Evolutionary conservation across 2,329 filamentous ascomycete genomes (phyloP), one percentile per base, ranked within the genome.

Genomic region (Beauveria pseudobassiana): DNA sequence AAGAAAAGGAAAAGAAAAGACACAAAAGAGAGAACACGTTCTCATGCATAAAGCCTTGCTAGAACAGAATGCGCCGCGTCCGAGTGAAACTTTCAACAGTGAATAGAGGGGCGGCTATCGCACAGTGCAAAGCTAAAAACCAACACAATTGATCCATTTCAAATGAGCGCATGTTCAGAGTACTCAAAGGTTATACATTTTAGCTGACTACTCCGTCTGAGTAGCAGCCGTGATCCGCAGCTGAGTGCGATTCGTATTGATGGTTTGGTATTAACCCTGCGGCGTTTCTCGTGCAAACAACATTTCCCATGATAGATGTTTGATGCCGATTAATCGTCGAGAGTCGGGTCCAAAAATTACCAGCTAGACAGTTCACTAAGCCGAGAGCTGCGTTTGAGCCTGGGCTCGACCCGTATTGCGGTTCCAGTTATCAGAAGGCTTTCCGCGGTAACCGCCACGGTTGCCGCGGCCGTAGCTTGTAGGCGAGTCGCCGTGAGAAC

Each of bases 391-490:
- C 18, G 68, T 63, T 34, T 67, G 66, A 34, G 59, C 43, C 18
- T 68, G 66, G 45, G 26, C 8, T 38, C 55, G 38, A 1, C 34
- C 30, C 3, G 55, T 18, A n/a, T 51, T 54, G 30, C 77, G 74
- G 50, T 69, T 73, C 78, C 78, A 80, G 62, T 69, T 75, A 5
- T 79, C 76, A 14, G 75, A 73, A 26, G 69, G 70, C 62, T 76
- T 72, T 46, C 72, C 71, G 40, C 78, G 74, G 63, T 76, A 79
- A 22, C 68, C 68, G 49, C 77, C 75, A 22, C 78, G 76, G 49
- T 71, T 68, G 63, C 73, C 72, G 50, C 77, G 73, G 56, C 70
- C 63, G 55, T 43, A 58, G 20, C 51, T 59, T 38, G 62, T 42
- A 54, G 63, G 53, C 68, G 72, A 66, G 52, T 70, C 63, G 49